Evolutionary conservation across 202 grass and related monocot genomes (phyloP).

Genomic region (Hordeum pubiflorum): DNA sequence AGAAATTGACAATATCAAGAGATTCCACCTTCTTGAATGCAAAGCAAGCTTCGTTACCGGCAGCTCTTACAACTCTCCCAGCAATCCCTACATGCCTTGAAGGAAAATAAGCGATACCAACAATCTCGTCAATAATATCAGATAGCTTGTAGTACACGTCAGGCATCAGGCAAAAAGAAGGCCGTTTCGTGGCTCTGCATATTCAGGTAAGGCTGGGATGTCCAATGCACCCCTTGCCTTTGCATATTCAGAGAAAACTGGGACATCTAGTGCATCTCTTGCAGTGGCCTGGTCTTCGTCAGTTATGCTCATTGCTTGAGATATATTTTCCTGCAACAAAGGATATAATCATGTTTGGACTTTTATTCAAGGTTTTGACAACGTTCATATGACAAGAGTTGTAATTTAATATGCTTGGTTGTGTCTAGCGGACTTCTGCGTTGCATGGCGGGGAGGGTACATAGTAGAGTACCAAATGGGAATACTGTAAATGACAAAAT

Average conservation of each 20-base stretch:
- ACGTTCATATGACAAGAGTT: not conserved
- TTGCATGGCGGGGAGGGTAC: not conserved
- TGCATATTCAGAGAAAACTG: slow-evolving; percentile 31
- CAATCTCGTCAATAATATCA: not conserved
- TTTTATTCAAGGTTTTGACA: slow-evolving; percentile 10
- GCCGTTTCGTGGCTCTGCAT: not conserved
- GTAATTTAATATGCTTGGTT: not conserved
- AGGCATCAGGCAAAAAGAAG: slow-evolving; percentile 6
- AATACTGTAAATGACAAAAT: not conserved
- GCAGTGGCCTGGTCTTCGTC: slow-evolving; percentile 53
- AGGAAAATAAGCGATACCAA: not conserved
- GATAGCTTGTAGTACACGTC: not conserved
- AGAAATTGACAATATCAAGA: not conserved
- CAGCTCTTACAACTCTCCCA: not conserved
- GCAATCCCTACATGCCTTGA: not conserved
- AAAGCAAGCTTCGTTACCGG: not conserved
- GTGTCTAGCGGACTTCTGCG: not conserved
- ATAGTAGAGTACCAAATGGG: not conserved
- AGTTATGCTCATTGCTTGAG: slow-evolving; percentile 45
- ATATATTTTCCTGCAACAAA: slow-evolving; percentile 50
- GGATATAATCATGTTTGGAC: not conserved
- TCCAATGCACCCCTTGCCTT: slow-evolving; percentile 31
- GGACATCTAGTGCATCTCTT: slow-evolving; percentile 34
- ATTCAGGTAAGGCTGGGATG: slow-evolving; percentile 27
- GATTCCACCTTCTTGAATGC: not conserved